Conservation (phyloP, 352 stramenopile species). For the Phytophthora aleatoria region DNA sequence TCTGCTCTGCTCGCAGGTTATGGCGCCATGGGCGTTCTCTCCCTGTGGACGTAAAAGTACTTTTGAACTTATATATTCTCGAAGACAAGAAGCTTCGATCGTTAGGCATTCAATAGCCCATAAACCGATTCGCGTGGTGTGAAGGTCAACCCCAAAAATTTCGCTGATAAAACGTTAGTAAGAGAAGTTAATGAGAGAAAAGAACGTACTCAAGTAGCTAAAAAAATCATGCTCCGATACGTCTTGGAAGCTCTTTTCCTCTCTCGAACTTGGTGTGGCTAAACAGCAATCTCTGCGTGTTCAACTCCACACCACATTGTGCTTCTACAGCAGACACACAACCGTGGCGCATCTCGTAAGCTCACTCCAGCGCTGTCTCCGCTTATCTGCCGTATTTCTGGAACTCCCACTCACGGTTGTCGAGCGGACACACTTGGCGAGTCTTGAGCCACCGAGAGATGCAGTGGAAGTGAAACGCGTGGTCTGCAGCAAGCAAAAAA, state of each 20-base stretch:
- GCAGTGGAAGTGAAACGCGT: constrained; percentile 99
- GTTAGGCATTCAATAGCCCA: constrained; percentile 26
- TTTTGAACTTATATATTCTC: constrained; percentile 35
- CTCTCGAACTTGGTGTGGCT: constrained; percentile 8
- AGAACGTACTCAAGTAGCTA: constrained; percentile 34
- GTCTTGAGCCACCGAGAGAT: constrained; percentile 99
- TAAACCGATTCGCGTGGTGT: constrained; percentile 18
- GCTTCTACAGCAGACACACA: constrained; percentile 15
- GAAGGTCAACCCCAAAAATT: constrained; percentile 18
- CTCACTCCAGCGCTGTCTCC: neutral
- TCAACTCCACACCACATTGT: constrained; percentile 2
- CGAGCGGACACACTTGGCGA: constrained; percentile 97
- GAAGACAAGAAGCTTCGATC: constrained; percentile 30
- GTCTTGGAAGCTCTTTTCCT: constrained; percentile 3
- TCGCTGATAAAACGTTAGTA: constrained; percentile 35
- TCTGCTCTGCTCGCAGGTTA: constrained; percentile 63
- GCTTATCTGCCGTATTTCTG: constrained; percentile 94
- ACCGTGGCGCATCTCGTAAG: constrained; percentile 7
- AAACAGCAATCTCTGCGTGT: constrained; percentile 6
- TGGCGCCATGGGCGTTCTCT: constrained; percentile 64
- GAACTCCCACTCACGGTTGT: constrained; percentile 99
- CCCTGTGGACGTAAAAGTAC: constrained; percentile 65
- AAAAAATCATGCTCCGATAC: neutral
- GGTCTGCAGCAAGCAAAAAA: constrained; percentile 76
- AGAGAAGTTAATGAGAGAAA: constrained; percentile 32